Percentiles rank a stretch among this genome's conserved stretches.
Conservation (phyloP, 768 basidiomycete genomes). For the Goffeauzyma gilvescens region DNA sequence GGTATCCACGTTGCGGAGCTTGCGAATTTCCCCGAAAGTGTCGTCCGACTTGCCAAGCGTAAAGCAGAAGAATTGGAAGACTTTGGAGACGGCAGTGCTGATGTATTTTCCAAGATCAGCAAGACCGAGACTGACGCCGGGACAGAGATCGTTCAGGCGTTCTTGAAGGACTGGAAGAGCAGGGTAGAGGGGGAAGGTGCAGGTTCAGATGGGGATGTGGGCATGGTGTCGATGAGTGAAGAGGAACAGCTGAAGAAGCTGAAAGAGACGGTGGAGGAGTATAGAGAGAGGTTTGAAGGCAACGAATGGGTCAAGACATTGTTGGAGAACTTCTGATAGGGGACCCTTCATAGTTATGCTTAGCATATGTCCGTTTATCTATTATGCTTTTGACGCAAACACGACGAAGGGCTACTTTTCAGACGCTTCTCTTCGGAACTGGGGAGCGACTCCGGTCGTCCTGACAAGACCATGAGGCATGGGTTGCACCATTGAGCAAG, state of each 20-base stretch:
- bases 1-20: constrained; percentile 94
- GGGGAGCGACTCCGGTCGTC: too few species aligned
- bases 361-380: not conserved
- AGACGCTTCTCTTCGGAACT: too few species aligned
- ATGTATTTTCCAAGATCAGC: constrained; percentile 37
- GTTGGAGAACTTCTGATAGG: constrained; percentile 17
- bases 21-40: constrained; percentile 92
- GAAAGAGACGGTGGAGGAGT: constrained; percentile 45
- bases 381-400: not conserved
- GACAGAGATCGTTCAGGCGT: constrained; percentile 55
- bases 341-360: not conserved
- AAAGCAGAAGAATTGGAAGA: constrained; percentile 85
- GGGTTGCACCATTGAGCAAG: too few species aligned
- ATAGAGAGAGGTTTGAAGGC: constrained; percentile 48
- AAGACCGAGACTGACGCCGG: constrained; percentile 56
- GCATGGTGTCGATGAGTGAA: constrained; percentile 10
- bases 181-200: not conserved
- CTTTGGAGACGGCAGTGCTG: constrained; percentile 40
- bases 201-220: not conserved
- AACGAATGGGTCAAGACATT: constrained; percentile 46
- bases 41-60: constrained; percentile 78
- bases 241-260: constrained; percentile 41
- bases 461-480: too few species aligned
- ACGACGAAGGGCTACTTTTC: too few species aligned
- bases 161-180: constrained; percentile 50